phyloP scores from a whole-genome alignment of 179 eudicot genomes.

The Heliamphora pulchella region DNA sequence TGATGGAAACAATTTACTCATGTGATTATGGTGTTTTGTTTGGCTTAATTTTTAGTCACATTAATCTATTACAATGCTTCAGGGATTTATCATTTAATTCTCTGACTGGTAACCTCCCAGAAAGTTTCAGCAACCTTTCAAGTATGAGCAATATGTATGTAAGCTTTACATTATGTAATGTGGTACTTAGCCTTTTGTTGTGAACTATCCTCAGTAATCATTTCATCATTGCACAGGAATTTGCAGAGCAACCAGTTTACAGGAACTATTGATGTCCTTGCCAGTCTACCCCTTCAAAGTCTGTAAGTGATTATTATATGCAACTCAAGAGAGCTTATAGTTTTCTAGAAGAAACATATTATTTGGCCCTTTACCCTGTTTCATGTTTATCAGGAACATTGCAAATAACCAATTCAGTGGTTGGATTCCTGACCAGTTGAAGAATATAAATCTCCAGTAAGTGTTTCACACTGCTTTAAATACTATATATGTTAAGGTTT shows the following conservation, averaged over 20 bases:
- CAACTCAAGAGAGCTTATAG: neutral
- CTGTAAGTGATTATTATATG: constrained; percentile 45
- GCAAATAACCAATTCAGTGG: constrained; percentile 83
- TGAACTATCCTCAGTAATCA: neutral
- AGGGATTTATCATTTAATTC: constrained; percentile 84
- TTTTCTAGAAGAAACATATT: neutral
- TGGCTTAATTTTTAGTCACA: neutral
- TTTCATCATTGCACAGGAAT: constrained; percentile 38
- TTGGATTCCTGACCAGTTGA: constrained; percentile 76
- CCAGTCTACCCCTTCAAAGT: constrained; percentile 60
- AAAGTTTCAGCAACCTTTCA: constrained; percentile 56
- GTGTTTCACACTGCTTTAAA: constrained; percentile 17
- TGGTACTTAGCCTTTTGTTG: neutral
- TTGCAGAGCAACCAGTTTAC: constrained; percentile 85
- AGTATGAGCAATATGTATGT: constrained; percentile 75
- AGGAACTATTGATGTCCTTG: constrained; percentile 65
- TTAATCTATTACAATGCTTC: constrained; percentile 20
- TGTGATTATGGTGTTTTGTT: constrained; percentile 8
- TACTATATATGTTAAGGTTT: too few species aligned
- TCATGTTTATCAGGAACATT: constrained; percentile 47
- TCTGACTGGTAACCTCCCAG: constrained; percentile 71
- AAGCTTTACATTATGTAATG: neutral
- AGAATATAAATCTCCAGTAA: constrained; percentile 73
- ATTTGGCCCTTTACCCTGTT: neutral
- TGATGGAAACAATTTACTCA: neutral